These are phyloP conservation scores for Dictyostelium purpureum DNA, from an alignment of 78 protist genomes.

Conservation along the genomic window DNA sequence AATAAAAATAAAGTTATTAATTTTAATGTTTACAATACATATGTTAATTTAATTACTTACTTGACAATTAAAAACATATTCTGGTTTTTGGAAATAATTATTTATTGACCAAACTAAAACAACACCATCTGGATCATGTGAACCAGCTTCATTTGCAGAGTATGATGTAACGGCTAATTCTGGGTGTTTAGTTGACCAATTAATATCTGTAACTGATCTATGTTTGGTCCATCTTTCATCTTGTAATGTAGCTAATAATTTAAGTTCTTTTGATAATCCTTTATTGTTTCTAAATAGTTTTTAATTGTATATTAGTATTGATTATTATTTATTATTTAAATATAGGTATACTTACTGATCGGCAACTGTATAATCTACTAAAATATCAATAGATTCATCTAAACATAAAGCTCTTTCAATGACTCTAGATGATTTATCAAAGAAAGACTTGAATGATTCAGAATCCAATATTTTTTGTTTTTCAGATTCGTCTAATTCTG, in stretches of 20 bases:
- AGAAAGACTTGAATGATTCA: slow-evolving; percentile 63
- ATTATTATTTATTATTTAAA: not conserved
- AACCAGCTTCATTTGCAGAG: slow-evolving; percentile 63
- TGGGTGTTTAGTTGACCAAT: slow-evolving; percentile 84
- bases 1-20: slow-evolving; percentile 38
- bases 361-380: slow-evolving; percentile 73
- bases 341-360: slow-evolving; percentile 19
- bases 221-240: slow-evolving; percentile 82
- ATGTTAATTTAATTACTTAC: slow-evolving; percentile 11
- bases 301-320: not conserved
- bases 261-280: slow-evolving; percentile 35
- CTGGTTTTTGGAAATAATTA: slow-evolving; percentile 77
- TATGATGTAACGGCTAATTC: slow-evolving; percentile 82
- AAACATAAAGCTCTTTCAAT: slow-evolving; percentile 82
- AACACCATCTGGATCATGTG: slow-evolving; percentile 87
- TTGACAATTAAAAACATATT: slow-evolving; percentile 79
- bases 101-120: slow-evolving; percentile 84
- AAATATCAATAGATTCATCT: slow-evolving; percentile 69
- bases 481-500: slow-evolving; percentile 37
- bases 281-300: not conserved
- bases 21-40: not conserved
- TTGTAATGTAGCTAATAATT: slow-evolving; percentile 39
- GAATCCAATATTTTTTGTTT: slow-evolving; percentile 27
- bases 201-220: slow-evolving; percentile 76
- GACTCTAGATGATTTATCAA: slow-evolving; percentile 63